Conservation (phyloP, 106 monocot genomes). For the Allium cepa region DNA sequence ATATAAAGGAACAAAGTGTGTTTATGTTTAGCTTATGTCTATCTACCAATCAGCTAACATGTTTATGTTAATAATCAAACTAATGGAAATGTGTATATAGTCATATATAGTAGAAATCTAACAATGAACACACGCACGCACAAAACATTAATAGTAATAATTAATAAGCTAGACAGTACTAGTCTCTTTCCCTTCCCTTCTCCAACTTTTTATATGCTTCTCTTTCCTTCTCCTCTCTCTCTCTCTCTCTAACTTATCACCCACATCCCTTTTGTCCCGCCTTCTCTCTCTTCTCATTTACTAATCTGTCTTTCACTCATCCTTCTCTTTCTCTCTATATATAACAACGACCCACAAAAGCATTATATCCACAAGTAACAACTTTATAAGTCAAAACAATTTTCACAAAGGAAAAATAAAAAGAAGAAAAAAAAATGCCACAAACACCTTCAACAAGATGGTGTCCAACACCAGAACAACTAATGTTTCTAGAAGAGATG, state of each 20-base stretch:
- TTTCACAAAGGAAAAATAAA: no score
- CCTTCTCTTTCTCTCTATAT: conserved; percentile 1
- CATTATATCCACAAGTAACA: no score
- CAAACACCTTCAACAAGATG: conserved; percentile 63
- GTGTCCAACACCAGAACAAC: conserved; percentile 81
- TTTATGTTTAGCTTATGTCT: conserved; percentile 11
- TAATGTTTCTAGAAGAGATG: conserved; percentile 81
- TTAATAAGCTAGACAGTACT: conserved; percentile 18
- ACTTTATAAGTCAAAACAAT: no score
- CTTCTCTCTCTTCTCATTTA: neutral
- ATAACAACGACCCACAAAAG: conserved; percentile 1
- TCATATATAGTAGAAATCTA: no score
- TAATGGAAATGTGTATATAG: no score
- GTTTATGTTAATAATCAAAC: no score
- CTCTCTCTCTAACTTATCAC: neutral
- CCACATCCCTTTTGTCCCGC: neutral
- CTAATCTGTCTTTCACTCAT: conserved; percentile 1
- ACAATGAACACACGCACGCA: no score
- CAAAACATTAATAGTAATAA: no score
- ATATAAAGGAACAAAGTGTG: neutral
- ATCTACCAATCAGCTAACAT: neutral
- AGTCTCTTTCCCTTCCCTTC: neutral
- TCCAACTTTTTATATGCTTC: neutral
- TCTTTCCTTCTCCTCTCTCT: neutral
- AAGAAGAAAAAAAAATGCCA: conserved; percentile 32